Conservation (phyloP, 2,329 filamentous ascomycete genomes). For the Lecanicillium sp. region DNA sequence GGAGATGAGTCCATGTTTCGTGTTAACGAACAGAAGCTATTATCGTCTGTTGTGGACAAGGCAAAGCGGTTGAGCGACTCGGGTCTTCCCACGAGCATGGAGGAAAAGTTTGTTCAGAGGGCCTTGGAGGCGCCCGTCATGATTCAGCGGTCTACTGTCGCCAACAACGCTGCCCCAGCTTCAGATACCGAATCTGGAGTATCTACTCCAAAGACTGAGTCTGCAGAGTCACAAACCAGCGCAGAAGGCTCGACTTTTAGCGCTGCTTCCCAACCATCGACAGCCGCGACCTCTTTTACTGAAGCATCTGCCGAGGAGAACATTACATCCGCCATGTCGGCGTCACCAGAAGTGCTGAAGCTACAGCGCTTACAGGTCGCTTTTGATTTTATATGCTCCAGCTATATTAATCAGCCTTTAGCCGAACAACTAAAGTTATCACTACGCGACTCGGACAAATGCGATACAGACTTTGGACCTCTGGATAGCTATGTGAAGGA, state of each 20-base stretch:
- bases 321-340: slow-evolving; percentile 33
- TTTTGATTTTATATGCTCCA: slow-evolving; percentile 54
- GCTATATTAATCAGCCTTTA: slow-evolving; percentile 46
- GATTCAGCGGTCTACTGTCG: slow-evolving; percentile 43
- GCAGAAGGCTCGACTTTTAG: slow-evolving; percentile 26
- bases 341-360: slow-evolving; percentile 38
- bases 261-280: slow-evolving; percentile 31
- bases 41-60: slow-evolving; percentile 58
- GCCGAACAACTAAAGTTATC: slow-evolving; percentile 31
- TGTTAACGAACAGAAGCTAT: slow-evolving; percentile 63
- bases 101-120: slow-evolving; percentile 73
- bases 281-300: slow-evolving; percentile 35
- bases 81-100: slow-evolving; percentile 70
- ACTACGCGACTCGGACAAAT: slow-evolving; percentile 26
- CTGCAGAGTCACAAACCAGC: slow-evolving; percentile 35
- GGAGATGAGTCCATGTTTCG: slow-evolving; percentile 82
- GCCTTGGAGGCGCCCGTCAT: slow-evolving; percentile 69
- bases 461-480: slow-evolving; percentile 54
- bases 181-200: slow-evolving; percentile 16
- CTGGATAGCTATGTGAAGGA: slow-evolving; percentile 62
- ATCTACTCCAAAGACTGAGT: slow-evolving; percentile 20
- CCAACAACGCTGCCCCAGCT: neutral
- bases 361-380: slow-evolving; percentile 59
- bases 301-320: slow-evolving; percentile 24
- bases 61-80: slow-evolving; percentile 57